A percentile compares a stretch with the other conserved stretches of the same genome.
Conservation (phyloP, 208 protist genomes). For the Acanthamoeba lugdunensis region DNA sequence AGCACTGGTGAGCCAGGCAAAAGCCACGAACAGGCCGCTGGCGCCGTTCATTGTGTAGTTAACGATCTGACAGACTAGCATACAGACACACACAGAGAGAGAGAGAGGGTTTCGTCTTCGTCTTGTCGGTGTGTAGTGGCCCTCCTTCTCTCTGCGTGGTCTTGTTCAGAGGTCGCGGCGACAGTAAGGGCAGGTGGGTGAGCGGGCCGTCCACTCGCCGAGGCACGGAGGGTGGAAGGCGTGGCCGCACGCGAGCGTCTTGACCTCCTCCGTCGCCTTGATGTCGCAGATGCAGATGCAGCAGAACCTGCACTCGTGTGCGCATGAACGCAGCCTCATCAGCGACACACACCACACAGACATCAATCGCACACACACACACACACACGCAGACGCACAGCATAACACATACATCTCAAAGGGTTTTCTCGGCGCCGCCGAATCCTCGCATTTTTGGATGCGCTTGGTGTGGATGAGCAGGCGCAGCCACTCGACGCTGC, state of each 20-base stretch:
- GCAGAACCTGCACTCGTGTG: background rate
- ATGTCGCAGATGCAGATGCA: slow-evolving; percentile 10
- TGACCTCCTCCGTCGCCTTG: background rate
- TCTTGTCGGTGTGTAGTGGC: too few relatives aligned
- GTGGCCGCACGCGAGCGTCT: background rate
- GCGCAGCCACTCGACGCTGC: background rate
- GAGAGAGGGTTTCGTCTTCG: too few relatives aligned
- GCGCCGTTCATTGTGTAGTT: background rate
- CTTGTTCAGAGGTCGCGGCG: background rate
- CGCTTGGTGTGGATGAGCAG: slow-evolving; percentile 29
- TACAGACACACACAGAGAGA: too few relatives aligned
- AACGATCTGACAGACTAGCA: too few relatives aligned
- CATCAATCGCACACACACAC: background rate
- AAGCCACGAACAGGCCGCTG: background rate
- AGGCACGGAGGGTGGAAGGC: background rate
- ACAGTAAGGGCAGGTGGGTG: background rate
- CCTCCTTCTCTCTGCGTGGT: too few relatives aligned
- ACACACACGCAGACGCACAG: background rate
- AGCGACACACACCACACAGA: background rate
- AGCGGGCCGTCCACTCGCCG: background rate
- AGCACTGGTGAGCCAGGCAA: background rate
- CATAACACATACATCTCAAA: background rate
- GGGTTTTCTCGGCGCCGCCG: background rate
- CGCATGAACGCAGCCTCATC: too few relatives aligned
- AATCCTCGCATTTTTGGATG: background rate